Evolutionary conservation across 306 rosid species (phyloP), one percentile per base, ranked within the genome.

Genomic region (Carpinus viminea): DNA sequence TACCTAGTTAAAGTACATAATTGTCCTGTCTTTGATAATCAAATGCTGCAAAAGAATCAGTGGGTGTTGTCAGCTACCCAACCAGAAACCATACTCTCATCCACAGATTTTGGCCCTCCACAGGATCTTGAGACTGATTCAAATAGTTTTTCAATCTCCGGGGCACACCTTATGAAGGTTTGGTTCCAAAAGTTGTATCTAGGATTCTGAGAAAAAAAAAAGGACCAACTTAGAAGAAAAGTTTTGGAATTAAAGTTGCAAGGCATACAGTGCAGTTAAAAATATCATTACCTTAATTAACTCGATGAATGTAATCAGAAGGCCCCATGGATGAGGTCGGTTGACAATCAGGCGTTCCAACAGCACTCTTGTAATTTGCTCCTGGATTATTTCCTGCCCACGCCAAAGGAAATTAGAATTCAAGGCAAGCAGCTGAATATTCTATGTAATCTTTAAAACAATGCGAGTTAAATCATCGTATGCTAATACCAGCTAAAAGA

Each of bases 241-340:
- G 8, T 8, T 66, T 66, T 17, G 11, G 13, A 3, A 8, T 68
- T 8, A 48, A 38, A 68, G 52, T 4, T 10, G 51, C 13, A 68
- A 38, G 26, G 17, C 17, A 41, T 38, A 41, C 28, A 1, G 51
- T 9, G 8, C 18, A 50, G 61, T 8, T 41, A 28, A 75, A 55
- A 47, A 43, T 12, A 72, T 31, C 55, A 16, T 83, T 51, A 93
- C 98, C 97, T 93, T 93, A 84, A 93, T 91, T 45, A 96, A 89
- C 88, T 96, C 99, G 43, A 96, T 96, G 78, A 96, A 96, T n/a
- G 98, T 93, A 47, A 96, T 93, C 47, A 96, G 90, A 48, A 96
- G 94, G 62, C 99, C 99, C 99, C 99, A 96, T 20, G 99, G 99
- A 85, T 96, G 99, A 18, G 99, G 99, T 47, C 99, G 88, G 79